Evolutionary conservation across 495 filamentous ascomycete genomes (phyloP).

Genomic region (Hyaloscypha hepaticicola): DNA sequence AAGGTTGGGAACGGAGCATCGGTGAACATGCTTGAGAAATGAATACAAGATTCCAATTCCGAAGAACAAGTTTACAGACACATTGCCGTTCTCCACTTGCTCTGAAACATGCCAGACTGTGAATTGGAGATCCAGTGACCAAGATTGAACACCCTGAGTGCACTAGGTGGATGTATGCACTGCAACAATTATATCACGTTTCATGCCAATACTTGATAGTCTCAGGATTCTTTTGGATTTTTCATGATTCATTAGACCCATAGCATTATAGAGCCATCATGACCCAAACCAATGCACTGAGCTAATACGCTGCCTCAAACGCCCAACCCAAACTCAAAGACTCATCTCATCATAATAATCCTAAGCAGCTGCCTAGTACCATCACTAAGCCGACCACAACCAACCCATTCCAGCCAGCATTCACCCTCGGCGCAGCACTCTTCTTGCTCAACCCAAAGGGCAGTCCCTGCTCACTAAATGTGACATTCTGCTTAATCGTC

Average conservation of each 20-base stretch:
- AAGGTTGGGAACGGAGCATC: conserved; percentile 13
- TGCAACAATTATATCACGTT: background rate
- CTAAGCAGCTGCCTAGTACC: background rate
- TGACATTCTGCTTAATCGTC: conserved; percentile 63
- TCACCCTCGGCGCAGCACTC: conserved; percentile 19
- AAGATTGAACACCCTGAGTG: no score
- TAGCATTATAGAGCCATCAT: background rate
- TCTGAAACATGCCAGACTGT: no score
- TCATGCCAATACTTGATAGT: background rate
- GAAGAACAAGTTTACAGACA: no score
- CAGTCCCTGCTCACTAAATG: conserved; percentile 65
- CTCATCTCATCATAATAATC: background rate
- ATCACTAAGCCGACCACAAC: conserved; percentile 8
- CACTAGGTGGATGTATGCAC: no score
- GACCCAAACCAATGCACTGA: background rate
- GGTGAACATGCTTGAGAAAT: conserved; percentile 6
- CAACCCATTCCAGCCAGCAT: conserved; percentile 9
- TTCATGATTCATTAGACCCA: background rate
- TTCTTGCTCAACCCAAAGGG: conserved; percentile 40
- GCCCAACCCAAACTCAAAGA: background rate
- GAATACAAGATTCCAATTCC: background rate
- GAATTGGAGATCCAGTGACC: no score
- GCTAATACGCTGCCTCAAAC: background rate
- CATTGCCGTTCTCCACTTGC: no score
- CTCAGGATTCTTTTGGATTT: background rate